These are phyloP conservation scores for Trichoderma atrobrunneum DNA, from an alignment of 2,329 filamentous ascomycete species.

Conservation along the genomic window DNA sequence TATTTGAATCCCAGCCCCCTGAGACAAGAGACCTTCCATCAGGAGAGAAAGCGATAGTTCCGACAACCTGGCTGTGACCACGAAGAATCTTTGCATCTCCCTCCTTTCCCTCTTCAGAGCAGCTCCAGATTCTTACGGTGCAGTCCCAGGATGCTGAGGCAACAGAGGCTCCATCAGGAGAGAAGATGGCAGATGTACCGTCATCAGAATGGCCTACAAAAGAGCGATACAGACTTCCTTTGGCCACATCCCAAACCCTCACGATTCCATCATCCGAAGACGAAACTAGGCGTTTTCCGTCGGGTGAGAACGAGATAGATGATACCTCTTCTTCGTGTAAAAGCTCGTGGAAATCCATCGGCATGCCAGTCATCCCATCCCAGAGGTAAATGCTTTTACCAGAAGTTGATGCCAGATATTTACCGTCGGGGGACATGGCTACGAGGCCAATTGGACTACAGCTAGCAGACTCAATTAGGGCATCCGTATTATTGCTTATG, in stretches of 20 bases:
- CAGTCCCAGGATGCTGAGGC: not conserved
- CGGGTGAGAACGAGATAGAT: not conserved
- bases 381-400: fast-evolving
- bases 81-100: not conserved
- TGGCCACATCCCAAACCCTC: not conserved
- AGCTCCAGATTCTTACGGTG: not conserved
- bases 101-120: not conserved
- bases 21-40: not conserved
- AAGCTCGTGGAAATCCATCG: not conserved
- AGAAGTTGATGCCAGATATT: not conserved
- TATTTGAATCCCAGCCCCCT: not conserved
- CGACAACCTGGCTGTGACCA: fast-evolving
- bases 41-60: not conserved
- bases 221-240: not conserved
- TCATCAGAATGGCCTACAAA: not conserved
- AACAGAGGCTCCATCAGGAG: not conserved
- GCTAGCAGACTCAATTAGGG: fast-evolving
- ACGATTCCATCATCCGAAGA: not conserved
- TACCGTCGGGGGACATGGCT: not conserved
- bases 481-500: not conserved
- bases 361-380: not conserved
- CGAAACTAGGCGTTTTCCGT: not conserved
- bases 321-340: fast-evolving
- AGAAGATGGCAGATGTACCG: not conserved
- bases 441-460: fast-evolving